Percentiles rank a stretch among this genome's conserved stretches.
These are phyloP conservation scores for Lactifluus piperatus DNA, from an alignment of 768 basidiomycete species.

Conservation along the genomic window DNA sequence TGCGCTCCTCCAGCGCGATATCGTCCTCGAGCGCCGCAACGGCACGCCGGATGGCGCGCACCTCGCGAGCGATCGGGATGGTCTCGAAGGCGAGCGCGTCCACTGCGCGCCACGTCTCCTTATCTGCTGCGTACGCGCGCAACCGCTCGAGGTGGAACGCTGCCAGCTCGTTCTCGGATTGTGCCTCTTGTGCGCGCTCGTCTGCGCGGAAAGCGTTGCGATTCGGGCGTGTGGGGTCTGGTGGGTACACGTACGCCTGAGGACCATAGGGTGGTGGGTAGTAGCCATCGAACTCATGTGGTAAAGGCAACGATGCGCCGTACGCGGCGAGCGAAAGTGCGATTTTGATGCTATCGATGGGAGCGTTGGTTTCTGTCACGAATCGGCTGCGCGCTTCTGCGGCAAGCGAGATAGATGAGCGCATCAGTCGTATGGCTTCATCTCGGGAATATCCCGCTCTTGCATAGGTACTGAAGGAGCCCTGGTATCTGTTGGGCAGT, in stretches of 20 bases:
- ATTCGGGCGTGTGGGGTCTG: conserved; percentile 25
- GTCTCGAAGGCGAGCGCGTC: conserved; percentile 75
- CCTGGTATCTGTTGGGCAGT: conserved; percentile 49
- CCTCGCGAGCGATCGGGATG: conserved; percentile 57
- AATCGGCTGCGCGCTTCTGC: conserved; percentile 36
- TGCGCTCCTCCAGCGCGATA: conserved; percentile 26
- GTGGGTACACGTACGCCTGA: conserved; percentile 22
- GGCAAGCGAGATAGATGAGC: conserved; percentile 44
- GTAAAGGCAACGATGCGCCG: conserved; percentile 54
- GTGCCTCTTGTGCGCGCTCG: conserved; percentile 25
- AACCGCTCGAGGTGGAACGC: conserved; percentile 60
- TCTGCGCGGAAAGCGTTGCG: conserved; percentile 34
- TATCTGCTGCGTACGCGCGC: conserved; percentile 40
- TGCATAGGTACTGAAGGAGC: conserved; percentile 44
- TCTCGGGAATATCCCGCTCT: conserved; percentile 38
- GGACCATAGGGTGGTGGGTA: conserved; percentile 76
- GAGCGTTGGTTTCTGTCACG: conserved; percentile 18
- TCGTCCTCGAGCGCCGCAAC: conserved; percentile 33
- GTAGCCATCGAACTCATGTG: conserved; percentile 66
- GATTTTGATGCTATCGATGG: conserved; percentile 33
- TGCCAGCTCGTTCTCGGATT: conserved; percentile 43
- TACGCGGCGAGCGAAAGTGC: conserved; percentile 69
- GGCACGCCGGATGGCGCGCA: conserved; percentile 54
- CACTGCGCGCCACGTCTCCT: conserved; percentile 43
- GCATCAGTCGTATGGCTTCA: conserved; percentile 42